A percentile compares a stretch with the other conserved stretches of the same genome.
Conservation (phyloP, 257 asterid species). For the Cinchona pubescens region DNA sequence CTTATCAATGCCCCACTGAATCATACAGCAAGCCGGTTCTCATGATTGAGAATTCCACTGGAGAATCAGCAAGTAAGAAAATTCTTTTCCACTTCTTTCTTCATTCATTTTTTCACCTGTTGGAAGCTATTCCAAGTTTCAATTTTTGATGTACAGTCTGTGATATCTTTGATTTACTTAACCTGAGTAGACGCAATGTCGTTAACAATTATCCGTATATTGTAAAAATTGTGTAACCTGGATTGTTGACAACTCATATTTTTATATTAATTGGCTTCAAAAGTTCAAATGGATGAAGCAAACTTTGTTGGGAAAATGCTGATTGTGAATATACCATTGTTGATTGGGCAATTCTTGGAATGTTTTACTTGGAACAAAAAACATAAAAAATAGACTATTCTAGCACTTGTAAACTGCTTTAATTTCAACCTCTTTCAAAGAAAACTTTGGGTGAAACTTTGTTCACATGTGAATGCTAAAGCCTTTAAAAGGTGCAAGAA, state of each 20-base stretch:
- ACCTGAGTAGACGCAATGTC: background rate
- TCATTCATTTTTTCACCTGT: background rate
- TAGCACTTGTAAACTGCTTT: background rate
- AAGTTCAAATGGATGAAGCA: background rate
- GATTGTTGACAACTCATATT: background rate
- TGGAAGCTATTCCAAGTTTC: background rate
- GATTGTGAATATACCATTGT: background rate
- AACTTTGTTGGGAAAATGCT: background rate
- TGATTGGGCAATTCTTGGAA: background rate
- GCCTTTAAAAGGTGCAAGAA: background rate
- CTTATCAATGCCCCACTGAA: constrained; percentile 29
- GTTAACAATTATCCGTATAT: background rate
- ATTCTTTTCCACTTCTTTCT: constrained; percentile 1
- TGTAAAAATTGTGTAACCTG: background rate
- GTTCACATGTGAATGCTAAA: background rate
- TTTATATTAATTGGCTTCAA: background rate
- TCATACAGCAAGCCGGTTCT: constrained; percentile 29
- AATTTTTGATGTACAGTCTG: background rate
- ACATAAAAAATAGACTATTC: background rate
- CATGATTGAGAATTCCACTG: constrained; percentile 27
- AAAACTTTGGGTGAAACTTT: background rate
- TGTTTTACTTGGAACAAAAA: background rate
- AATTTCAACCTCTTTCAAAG: background rate
- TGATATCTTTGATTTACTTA: background rate
- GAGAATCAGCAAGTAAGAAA: constrained; percentile 40